phyloP scores from a whole-genome alignment of 2,329 filamentous ascomycete species.

The Stachybotrys echinatus region DNA sequence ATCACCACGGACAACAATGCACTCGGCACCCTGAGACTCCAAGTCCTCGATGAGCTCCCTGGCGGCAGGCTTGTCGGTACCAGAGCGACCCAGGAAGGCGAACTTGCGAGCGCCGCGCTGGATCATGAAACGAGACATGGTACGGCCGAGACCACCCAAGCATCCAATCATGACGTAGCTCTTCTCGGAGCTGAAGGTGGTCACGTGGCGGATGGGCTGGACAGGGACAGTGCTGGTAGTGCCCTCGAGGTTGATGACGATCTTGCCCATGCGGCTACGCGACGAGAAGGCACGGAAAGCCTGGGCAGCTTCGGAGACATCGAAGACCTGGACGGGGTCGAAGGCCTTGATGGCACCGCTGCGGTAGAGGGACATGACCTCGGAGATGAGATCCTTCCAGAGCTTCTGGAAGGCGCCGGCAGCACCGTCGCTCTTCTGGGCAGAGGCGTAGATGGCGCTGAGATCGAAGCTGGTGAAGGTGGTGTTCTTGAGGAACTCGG shows the following conservation, averaged over 20 bases:
- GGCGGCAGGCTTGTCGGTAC: neutral
- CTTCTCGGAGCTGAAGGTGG: too few species aligned
- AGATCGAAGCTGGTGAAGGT: slow-evolving; percentile 38
- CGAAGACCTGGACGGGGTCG: slow-evolving; percentile 7
- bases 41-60: neutral
- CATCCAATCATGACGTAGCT: neutral
- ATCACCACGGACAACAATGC: neutral
- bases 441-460: slow-evolving; percentile 3
- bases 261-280: slow-evolving; percentile 24
- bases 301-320: slow-evolving; percentile 8
- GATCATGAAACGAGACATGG: neutral
- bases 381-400: neutral
- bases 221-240: neutral
- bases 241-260: neutral
- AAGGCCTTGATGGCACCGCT: slow-evolving; percentile 6
- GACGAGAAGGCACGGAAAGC: slow-evolving; percentile 11
- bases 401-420: neutral
- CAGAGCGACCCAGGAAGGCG: neutral
- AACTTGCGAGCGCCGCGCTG: neutral
- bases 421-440: neutral
- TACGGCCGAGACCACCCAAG: neutral
- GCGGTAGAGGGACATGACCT: slow-evolving; percentile 10
- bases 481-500: slow-evolving; percentile 27
- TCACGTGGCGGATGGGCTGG: too few species aligned
- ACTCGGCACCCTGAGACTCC: neutral